Base-by-base conservation (phyloP, 257 asterid species). In the Misopates orontium region DNA sequence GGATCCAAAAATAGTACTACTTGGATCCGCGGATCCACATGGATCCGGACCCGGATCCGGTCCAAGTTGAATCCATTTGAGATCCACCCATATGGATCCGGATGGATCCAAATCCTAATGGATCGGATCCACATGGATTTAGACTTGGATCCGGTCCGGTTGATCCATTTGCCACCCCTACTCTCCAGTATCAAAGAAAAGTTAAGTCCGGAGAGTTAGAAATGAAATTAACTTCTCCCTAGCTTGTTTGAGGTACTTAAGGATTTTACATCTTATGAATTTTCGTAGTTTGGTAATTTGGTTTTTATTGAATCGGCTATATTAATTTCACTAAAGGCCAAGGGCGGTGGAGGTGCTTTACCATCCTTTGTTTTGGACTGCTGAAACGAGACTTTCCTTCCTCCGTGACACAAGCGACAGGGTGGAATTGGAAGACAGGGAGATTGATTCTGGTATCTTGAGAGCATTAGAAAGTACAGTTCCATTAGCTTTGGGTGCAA, bases 341-440 rank as follows among this genome's bases (percentile, higher is more conserved):
- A 90, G 65, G 81, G 97, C 95, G 16, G 17, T 42, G 17, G 87
- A 83, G 67, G 95, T 93, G 73, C 85, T 90, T 54, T 73, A 60
- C 71, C 97, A 90, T 82, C 99, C 99, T 68, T 78, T 93, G 70
- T 90, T 93, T 71, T 93, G 99, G 99, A 83, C 73, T 71, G 81
- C 95, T 32, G 99, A 93, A 76, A 75, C 57, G 85, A 91, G 99
- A 48, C 79, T 93, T 51, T 83, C 94, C 53, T 93, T 93, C 78
- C 86, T 93, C 56, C 97, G 93, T 9, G 99, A 93, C 69, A 70
- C 95, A 56, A 90, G 99, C 69, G 99, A 93, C 80, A 79, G 96
- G 72, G 87, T 90, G 73, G 99, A 93, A 78, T 71, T 87, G 71
- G 97, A 93, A 81, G 95, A 90, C 58, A 81, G 97, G 77, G 95